Evolutionary conservation across 2,329 filamentous ascomycete genomes (phyloP), one percentile per base, ranked within the genome.

Genomic region (Colletotrichum costaricense): DNA sequence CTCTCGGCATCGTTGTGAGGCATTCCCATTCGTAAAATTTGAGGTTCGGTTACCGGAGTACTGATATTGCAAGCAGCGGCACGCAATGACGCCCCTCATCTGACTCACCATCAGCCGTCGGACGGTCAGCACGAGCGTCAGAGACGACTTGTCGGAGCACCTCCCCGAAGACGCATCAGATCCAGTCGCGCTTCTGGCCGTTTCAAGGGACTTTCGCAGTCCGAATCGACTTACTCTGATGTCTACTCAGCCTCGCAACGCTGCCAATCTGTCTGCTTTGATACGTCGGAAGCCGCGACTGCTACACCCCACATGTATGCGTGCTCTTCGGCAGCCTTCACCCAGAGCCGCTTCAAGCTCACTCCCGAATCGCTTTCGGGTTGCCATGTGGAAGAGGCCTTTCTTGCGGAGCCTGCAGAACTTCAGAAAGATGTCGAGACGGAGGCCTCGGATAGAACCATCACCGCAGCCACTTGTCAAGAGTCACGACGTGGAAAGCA

Each of bases 101-200:
- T 16, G 8, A 54, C 28, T 35, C 38, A 24, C 28, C 19, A 16
- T 22, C 58, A 57, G 14, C 55, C 14, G 14, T 28, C 12, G 4
- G 58, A 60, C 22, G 33, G 11, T 12, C 19, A 26, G n/a, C 26
- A 38, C 26, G 56, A 62, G 19, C 19, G 35, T 60, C 63, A 62
- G 14, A n/a, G 16, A 52, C 35, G 46, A 28, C 59, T 26, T n/a
- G 56, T 42, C 26, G 66, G 54, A n/a, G 54, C 42, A 42, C 71
- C 71, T 71, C 67, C 67, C 24, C 60, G 71, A 33, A 62, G 71
- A 52, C 71, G 71, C 11, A 71, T 73, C 38, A 65, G 56, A 60
- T 73, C 71, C 12, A 73, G 71, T 38, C 71, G 71, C 24, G 67
- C 67, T 5, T 60, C 67, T 16, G 26, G 55, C 14, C 54, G 71